phyloP scores from a whole-genome alignment of 2,329 filamentous ascomycete species.

The Lasiodiplodia gonubiensis region DNA sequence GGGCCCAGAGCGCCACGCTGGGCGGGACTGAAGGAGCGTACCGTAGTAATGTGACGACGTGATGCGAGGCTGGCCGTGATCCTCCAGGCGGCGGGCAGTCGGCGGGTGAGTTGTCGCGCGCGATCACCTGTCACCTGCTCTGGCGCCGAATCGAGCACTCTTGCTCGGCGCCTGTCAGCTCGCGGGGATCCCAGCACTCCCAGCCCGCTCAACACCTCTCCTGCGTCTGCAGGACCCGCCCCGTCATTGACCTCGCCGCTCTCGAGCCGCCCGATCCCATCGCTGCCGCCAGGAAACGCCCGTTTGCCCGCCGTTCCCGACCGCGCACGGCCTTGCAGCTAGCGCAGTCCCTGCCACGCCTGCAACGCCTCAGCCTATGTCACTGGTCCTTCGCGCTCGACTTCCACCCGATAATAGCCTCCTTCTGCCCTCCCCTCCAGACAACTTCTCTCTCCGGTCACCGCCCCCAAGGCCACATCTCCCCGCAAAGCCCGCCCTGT shows the following conservation, averaged over 20 bases:
- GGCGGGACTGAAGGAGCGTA: constrained; percentile 4
- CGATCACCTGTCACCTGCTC: constrained; percentile 11
- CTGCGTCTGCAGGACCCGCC: constrained; percentile 7
- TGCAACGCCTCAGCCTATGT: constrained; percentile 22
- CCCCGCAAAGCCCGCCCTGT: constrained; percentile 10
- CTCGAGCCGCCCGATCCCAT: not conserved
- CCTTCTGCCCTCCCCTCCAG: constrained; percentile 8
- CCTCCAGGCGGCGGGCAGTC: not conserved
- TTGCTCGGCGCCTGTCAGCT: constrained; percentile 17
- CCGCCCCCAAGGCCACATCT: not conserved
- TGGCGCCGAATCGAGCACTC: not conserved
- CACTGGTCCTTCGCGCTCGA: constrained; percentile 13
- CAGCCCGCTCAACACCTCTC: constrained; percentile 21
- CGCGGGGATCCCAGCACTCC: constrained; percentile 19
- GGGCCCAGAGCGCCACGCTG: constrained; percentile 12
- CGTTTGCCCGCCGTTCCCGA: constrained; percentile 15
- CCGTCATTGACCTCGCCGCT: constrained; percentile 12
- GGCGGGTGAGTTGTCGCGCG: constrained; percentile 18
- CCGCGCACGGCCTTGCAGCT: constrained; percentile 14
- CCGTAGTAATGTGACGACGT: not conserved
- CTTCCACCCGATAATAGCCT: constrained; percentile 17
- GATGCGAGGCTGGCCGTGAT: constrained; percentile 3
- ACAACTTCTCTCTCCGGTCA: not conserved
- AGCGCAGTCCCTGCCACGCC: constrained; percentile 25
- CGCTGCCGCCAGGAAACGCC: constrained; percentile 5